Conservation (phyloP, 352 stramenopile species). For the Poterioochromonas sp. region DNA sequence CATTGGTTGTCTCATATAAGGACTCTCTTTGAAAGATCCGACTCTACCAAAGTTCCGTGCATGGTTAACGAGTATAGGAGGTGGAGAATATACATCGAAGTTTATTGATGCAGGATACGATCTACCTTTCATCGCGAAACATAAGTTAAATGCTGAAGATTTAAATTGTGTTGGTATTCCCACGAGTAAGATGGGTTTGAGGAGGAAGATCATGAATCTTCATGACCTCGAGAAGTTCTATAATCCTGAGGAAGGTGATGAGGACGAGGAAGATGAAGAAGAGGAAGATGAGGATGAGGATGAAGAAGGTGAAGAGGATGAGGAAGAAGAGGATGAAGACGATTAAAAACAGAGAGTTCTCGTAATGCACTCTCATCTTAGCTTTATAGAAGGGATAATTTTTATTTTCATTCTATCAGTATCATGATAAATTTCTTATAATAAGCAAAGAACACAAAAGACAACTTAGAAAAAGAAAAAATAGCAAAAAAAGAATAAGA, state of each 20-base stretch:
- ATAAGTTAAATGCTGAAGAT: neutral
- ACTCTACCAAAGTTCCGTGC: conserved; percentile 1
- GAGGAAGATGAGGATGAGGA: conserved; percentile 34
- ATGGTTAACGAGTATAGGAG: conserved; percentile 7
- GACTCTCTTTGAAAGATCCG: too few species aligned
- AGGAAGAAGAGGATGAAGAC: conserved; percentile 27
- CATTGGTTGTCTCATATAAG: too few species aligned
- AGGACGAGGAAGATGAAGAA: conserved; percentile 34
- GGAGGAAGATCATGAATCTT: conserved; percentile 28
- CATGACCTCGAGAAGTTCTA: conserved; percentile 29
- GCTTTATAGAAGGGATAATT: too few species aligned
- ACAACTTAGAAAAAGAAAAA: too few species aligned
- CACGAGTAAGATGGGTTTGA: conserved; percentile 10
- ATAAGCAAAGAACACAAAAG: too few species aligned
- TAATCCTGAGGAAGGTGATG: conserved; percentile 2
- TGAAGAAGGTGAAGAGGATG: conserved; percentile 28
- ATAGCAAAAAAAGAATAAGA: too few species aligned
- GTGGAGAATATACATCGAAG: neutral
- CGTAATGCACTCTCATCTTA: too few species aligned
- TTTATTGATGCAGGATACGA: conserved; percentile 30
- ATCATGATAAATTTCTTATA: too few species aligned
- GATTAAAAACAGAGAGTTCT: too few species aligned
- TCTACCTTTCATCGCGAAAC: conserved; percentile 12
- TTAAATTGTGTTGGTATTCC: conserved; percentile 34
- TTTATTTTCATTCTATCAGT: too few species aligned